A percentile compares a stretch with the other conserved stretches of the same genome.
These are phyloP conservation scores for Neurospora sp. DNA, from an alignment of 495 filamentous ascomycete species.

Conservation along the genomic window DNA sequence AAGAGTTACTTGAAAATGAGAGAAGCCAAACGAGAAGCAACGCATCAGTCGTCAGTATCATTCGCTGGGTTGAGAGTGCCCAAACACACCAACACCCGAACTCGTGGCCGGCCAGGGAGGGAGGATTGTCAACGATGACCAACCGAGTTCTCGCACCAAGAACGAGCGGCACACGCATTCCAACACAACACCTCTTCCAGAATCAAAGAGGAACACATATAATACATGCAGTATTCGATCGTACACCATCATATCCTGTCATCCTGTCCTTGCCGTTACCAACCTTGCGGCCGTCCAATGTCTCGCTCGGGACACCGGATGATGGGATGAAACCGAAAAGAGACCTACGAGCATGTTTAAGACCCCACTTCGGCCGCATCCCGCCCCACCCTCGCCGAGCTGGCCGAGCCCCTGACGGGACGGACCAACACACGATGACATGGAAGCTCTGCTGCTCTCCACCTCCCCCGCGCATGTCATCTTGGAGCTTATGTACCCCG, in stretches of 20 bases:
- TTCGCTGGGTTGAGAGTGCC: not conserved
- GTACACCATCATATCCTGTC: not conserved
- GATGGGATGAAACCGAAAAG: not conserved
- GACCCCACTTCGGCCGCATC: not conserved
- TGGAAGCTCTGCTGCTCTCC: not conserved
- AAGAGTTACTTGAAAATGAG: not conserved
- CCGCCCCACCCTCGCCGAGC: not conserved
- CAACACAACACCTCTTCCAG: not conserved
- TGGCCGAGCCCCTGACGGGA: not conserved
- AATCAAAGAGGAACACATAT: not conserved
- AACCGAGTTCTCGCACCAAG: not conserved
- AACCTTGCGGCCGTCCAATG: not conserved
- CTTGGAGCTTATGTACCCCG: not conserved
- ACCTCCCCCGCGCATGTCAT: not conserved
- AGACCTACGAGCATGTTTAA: not conserved
- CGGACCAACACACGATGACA: not conserved
- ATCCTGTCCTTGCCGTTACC: not conserved
- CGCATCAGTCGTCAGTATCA: not conserved
- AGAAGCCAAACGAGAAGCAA: not conserved
- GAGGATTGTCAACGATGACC: not conserved
- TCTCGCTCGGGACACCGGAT: not conserved
- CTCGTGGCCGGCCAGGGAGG: not conserved
- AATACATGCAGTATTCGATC: not conserved
- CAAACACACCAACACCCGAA: not conserved
- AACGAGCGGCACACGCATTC: not conserved